Evolutionary conservation across 352 stramenopile genomes (phyloP).

Genomic region (Pythium brassicae): DNA sequence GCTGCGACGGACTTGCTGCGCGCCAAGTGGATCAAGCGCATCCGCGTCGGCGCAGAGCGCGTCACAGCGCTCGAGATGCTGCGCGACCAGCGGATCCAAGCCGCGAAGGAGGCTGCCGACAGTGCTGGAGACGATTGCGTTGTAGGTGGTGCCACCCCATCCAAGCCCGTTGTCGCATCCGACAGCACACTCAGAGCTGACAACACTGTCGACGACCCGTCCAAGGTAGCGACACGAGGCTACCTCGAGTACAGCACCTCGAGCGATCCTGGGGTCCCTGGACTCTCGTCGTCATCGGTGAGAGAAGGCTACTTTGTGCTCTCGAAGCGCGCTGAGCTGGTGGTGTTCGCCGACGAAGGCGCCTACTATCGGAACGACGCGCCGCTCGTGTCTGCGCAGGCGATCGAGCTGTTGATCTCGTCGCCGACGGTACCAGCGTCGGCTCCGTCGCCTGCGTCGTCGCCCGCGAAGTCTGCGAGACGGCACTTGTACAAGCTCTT

Average conservation of each 20-base stretch:
- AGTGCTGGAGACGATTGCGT: not conserved
- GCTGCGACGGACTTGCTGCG: constrained; percentile 50
- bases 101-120: not conserved
- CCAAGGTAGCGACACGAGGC: constrained; percentile 1
- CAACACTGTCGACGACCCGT: not conserved
- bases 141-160: not conserved
- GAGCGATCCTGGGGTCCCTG: constrained; percentile 7
- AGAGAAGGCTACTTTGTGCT: constrained; percentile 34
- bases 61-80: constrained; percentile 50
- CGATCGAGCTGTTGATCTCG: constrained; percentile 24
- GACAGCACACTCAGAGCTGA: no score
- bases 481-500: constrained; percentile 22
- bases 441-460: not conserved
- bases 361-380: constrained; percentile 25
- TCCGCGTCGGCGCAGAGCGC: constrained; percentile 47
- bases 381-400: constrained; percentile 22
- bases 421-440: not conserved
- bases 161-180: not conserved
- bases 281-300: constrained; percentile 8
- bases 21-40: constrained; percentile 65
- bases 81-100: constrained; percentile 40
- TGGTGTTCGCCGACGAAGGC: constrained; percentile 44
- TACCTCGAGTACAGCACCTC: constrained; percentile 16
- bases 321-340: constrained; percentile 22
- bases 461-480: constrained; percentile 5